Base-by-base conservation (phyloP, 2,329 filamentous ascomycete genomes). In the Cladophialophora psammophila region DNA sequence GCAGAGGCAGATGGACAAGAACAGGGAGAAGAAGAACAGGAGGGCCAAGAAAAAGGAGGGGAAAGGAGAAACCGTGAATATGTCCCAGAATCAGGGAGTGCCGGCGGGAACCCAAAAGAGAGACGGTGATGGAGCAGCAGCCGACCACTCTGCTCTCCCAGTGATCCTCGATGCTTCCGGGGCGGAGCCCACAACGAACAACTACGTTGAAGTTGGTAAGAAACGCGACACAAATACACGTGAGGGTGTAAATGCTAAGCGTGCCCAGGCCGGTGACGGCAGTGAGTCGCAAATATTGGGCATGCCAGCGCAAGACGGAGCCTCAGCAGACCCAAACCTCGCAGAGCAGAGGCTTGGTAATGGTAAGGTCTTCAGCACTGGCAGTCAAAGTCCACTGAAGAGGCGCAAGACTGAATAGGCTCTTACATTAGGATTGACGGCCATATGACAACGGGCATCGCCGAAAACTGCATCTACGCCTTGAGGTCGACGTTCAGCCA, bases 11-110 rank as follows among this genome's bases (percentile, higher is more conserved):
- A 52, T 32, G 40, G 38, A 63, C 6, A 38, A 35, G 26, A 56
- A 75, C 45, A 69, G 68, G 55, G 67, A 64, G 9, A 71, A 74
- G 66, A 71, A 74, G 62, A 69, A 71, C 20, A 59, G 45, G 34
- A 64, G 50, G 18, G 55, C 50, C 35, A 60, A 56, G 64, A 59
- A 20, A 31, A 58, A 53, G 64, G 32, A 35, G 10, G 34, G 36
- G 42, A 10, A 35, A n/a, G 48, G n/a, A 1, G 60, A 20, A 45
- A 18, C 9, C 20, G 35, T 9, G 31, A 20, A 26, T 15, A 34
- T 12, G 3, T 9, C 32, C 9, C 34, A 42, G 31, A 20, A n/a
- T 26, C 18, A 10, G 45, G 8, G 10, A 50, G 20, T 26, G 10
- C 18, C 45, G 20, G 45, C n/a, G 42, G n/a, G n/a, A 7, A 5